Conservation (phyloP, 768 basidiomycete genomes). For the Pisolithus microcarpus region DNA sequence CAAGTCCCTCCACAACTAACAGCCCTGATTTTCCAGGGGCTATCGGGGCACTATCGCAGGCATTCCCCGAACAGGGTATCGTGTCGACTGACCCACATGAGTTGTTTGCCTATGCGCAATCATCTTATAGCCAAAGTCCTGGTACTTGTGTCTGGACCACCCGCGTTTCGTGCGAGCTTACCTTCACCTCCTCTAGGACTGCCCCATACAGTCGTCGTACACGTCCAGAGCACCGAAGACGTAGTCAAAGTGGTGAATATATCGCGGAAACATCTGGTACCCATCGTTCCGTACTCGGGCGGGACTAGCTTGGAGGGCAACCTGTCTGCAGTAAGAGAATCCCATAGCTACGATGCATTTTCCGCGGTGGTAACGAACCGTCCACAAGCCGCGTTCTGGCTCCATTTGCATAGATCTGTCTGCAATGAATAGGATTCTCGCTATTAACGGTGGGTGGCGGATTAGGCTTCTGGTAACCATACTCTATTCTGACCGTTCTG, state of each 20-base stretch:
- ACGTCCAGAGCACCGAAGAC: conserved; percentile 62
- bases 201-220: conserved; percentile 36
- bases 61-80: conserved; percentile 34
- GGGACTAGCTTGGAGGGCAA: conserved; percentile 83
- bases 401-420: conserved; percentile 56
- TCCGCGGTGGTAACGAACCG: neutral
- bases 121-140: conserved; percentile 58
- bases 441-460: conserved; percentile 37
- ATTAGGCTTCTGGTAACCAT: conserved; percentile 3
- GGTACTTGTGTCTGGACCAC: conserved; percentile 28
- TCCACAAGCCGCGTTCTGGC: conserved; percentile 24
- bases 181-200: conserved; percentile 1
- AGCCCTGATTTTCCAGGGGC: conserved; percentile 32
- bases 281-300: conserved; percentile 72
- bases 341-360: neutral
- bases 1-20: neutral
- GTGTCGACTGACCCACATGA: conserved; percentile 46
- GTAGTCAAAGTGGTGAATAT: conserved; percentile 72
- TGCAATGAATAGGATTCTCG: conserved; percentile 53
- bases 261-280: conserved; percentile 59
- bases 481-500: neutral
- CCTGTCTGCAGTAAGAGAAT: conserved; percentile 51
- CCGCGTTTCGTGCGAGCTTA: neutral
- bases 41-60: conserved; percentile 39
- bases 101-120: conserved; percentile 52